A percentile compares a stretch with the other conserved stretches of the same genome.
Evolutionary conservation across 768 basidiomycete genomes (phyloP).

Genomic region (Hygrophorus russula): DNA sequence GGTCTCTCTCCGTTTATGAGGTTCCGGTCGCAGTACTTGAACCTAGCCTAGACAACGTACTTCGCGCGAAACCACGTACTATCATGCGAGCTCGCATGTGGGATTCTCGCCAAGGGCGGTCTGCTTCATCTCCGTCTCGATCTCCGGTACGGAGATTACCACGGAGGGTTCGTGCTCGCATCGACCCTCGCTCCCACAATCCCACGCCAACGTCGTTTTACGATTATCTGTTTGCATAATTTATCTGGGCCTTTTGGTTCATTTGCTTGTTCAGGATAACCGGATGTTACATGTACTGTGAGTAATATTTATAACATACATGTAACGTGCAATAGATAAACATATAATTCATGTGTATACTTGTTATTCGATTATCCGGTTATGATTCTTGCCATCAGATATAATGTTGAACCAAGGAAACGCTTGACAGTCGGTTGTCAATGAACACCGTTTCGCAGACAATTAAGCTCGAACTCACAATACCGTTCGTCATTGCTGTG

Average conservation of each 20-base stretch:
- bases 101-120: constrained; percentile 20
- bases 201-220: constrained; percentile 23
- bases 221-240: constrained; percentile 32
- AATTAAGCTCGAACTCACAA: constrained; percentile 19
- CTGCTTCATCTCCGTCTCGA: constrained; percentile 41
- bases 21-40: constrained; percentile 9
- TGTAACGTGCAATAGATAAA: constrained; percentile 6
- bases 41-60: constrained; percentile 4
- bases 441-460: not conserved
- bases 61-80: constrained; percentile 1
- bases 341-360: constrained; percentile 6
- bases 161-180: constrained; percentile 14
- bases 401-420: constrained; percentile 20
- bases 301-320: constrained; percentile 1
- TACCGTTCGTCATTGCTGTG: constrained; percentile 66
- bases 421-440: constrained; percentile 12
- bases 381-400: constrained; percentile 18
- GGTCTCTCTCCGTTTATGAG: constrained; percentile 21
- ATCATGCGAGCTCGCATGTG: constrained; percentile 16
- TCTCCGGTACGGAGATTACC: constrained; percentile 31
- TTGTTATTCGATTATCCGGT: constrained; percentile 11
- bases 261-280: no score
- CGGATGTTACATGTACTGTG: constrained; percentile 5
- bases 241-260: no score
- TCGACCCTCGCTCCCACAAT: constrained; percentile 4